These are phyloP conservation scores for Daldinia concentrica DNA, from an alignment of 495 filamentous ascomycete genomes.

Conservation along the genomic window DNA sequence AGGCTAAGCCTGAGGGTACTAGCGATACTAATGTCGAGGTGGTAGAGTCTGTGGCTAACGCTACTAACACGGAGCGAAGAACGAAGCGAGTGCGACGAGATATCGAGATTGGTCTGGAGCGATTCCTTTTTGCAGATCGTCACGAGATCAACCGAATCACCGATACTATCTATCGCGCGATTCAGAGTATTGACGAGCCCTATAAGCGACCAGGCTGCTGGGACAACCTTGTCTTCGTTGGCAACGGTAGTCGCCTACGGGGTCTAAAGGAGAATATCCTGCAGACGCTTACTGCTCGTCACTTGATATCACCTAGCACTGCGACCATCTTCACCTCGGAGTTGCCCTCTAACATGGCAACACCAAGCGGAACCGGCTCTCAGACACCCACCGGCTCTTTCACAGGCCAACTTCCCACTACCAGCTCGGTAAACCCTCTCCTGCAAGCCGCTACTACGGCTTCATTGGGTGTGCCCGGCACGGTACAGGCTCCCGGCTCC, in stretches of 20 bases:
- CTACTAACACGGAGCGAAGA: slow-evolving; percentile 45
- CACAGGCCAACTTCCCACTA: slow-evolving; percentile 60
- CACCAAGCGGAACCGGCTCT: slow-evolving; percentile 87
- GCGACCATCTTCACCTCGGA: slow-evolving; percentile 97
- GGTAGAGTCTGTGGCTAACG: slow-evolving; percentile 10
- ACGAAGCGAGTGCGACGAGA: slow-evolving; percentile 67
- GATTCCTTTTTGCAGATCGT: slow-evolving; percentile 81
- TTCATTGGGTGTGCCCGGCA: slow-evolving; percentile 60
- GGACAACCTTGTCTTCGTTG: slow-evolving; percentile 88
- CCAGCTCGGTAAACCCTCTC: slow-evolving; percentile 82
- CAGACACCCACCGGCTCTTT: slow-evolving; percentile 81
- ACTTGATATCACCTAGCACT: slow-evolving; percentile 86
- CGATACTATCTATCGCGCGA: slow-evolving; percentile 80
- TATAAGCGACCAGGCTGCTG: slow-evolving; percentile 84
- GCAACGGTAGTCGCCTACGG: slow-evolving; percentile 84
- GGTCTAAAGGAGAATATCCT: slow-evolving; percentile 90
- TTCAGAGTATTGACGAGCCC: slow-evolving; percentile 79
- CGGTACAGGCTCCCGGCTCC: slow-evolving; percentile 50
- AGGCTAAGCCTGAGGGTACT: slow-evolving; percentile 32
- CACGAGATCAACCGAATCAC: slow-evolving; percentile 81
- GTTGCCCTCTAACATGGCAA: slow-evolving; percentile 88
- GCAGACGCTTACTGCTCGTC: slow-evolving; percentile 78
- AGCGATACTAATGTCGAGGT: slow-evolving; percentile 23
- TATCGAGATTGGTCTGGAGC: slow-evolving; percentile 86
- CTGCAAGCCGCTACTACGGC: slow-evolving; percentile 90